Evolutionary conservation across 2,329 filamentous ascomycete species (phyloP), one percentile per base, ranked within the genome.

Genomic region (Kalmusia sp.): DNA sequence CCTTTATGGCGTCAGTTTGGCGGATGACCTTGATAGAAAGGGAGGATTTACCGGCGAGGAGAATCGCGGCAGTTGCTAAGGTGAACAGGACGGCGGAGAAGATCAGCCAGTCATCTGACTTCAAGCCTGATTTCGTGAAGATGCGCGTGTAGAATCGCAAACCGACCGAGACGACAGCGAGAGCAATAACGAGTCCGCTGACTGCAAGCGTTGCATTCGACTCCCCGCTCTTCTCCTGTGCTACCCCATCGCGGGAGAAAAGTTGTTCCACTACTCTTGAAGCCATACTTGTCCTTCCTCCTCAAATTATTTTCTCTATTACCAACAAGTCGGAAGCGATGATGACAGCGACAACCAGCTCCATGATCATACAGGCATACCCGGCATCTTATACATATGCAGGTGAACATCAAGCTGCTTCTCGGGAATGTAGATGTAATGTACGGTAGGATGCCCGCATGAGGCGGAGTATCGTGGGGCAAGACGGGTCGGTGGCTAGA

Each of bases 61-160:
- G 37, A 4, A 49, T n/a, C 19, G 24, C 46, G 5, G 46, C 46
- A 17, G 37, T 49, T 14, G 37, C 46, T 31, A 49, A 9, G 27
- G 37, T 39, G 24, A 49, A 39, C 3, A 49, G 14, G 6, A 49
- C 46, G 1, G 46, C 46, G 12, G 37, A 21, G 15, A 49, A 40
- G 15, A 49, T 49, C 12, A 24, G 15, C 46, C 46, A 49, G 25
- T 49, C 46, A 14, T 49, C 46, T 7, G 37, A 14, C 15, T 49
- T 49, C 34, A 49, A 15, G 7, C 46, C 46, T 7, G 34, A 39
- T 14, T 33, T 39, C 3, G 46, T 49, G 27, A 49, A 49, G 27
- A 49, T 40, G 25, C 46, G 46, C 2, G 37, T 40, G 24, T 40
- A 49, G 14, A 49, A 40, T 5, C 46, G 34, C 14, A 47, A 19